Conservation (phyloP, 257 asterid species). For the Nicotiana sylvestris region DNA sequence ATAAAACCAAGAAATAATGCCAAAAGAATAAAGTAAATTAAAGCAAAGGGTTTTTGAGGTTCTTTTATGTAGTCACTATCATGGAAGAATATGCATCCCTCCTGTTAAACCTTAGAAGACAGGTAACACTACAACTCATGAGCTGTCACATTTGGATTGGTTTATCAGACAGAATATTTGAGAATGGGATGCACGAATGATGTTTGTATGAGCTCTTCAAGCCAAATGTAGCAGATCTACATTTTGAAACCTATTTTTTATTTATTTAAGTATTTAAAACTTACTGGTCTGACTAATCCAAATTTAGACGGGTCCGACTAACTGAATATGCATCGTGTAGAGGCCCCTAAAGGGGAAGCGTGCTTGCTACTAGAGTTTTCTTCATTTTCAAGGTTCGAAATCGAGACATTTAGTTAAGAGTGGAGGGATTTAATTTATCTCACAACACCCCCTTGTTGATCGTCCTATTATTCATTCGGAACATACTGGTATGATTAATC, state of each 20-base stretch:
- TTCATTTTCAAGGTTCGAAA: not conserved
- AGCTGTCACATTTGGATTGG: constrained; percentile 39
- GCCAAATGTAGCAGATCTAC: not conserved
- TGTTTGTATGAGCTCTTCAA: not conserved
- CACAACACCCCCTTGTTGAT: too few species aligned
- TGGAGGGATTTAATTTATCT: too few species aligned
- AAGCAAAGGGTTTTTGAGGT: constrained; percentile 22
- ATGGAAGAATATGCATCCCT: constrained; percentile 37
- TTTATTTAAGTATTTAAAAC: not conserved
- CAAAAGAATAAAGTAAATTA: constrained; percentile 22
- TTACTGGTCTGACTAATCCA: not conserved
- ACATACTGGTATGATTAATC: not conserved
- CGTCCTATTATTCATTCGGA: too few species aligned
- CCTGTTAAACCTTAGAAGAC: constrained; percentile 26
- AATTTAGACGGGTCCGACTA: rapidly evolving
- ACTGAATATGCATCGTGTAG: not conserved
- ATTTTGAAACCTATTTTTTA: not conserved
- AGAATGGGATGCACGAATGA: constrained; percentile 60
- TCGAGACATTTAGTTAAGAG: too few species aligned
- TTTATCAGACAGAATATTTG: constrained; percentile 18
- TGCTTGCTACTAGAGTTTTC: not conserved
- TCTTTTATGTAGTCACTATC: constrained; percentile 32
- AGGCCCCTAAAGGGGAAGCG: not conserved
- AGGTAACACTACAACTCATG: constrained; percentile 35
- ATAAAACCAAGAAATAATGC: constrained; percentile 16